Percentiles rank a stretch among this genome's conserved stretches.
phyloP scores from a whole-genome alignment of 202 grass and related monocot species.

The Elaeis oleifera region DNA sequence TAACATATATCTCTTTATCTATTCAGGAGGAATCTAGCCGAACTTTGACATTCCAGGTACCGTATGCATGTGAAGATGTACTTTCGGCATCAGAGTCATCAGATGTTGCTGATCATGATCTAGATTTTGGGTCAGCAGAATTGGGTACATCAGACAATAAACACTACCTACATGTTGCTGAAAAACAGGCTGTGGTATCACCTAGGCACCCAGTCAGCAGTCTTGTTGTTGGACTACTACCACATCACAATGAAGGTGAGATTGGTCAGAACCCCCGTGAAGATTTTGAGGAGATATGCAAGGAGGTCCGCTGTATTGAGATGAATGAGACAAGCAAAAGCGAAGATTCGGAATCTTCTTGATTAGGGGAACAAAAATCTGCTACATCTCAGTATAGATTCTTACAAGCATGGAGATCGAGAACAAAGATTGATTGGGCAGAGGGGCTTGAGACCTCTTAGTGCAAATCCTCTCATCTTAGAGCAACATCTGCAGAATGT shows the following conservation, averaged over 20 bases:
- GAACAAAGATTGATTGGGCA: constrained; percentile 17
- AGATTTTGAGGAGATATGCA: constrained; percentile 66
- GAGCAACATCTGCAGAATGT: constrained; percentile 87
- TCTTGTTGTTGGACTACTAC: constrained; percentile 40
- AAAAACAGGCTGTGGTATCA: constrained; percentile 31
- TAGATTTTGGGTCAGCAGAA: constrained; percentile 36
- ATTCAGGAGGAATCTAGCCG: constrained; percentile 47
- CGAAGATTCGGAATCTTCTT: constrained; percentile 24
- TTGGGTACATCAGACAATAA: constrained; percentile 16
- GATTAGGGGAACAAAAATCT: constrained; percentile 32
- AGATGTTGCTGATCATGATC: constrained; percentile 36
- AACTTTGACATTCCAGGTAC: constrained; percentile 50
- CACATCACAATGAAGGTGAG: constrained; percentile 32
- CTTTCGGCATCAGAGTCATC: constrained; percentile 43
- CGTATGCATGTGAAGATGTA: constrained; percentile 49
- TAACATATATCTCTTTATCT: constrained; percentile 14
- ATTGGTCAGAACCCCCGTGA: constrained; percentile 35
- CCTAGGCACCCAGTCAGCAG: constrained; percentile 38
- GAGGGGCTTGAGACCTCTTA: constrained; percentile 23
- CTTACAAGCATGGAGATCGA: constrained; percentile 14
- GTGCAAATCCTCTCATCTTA: constrained; percentile 45
- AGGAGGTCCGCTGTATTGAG: constrained; percentile 89
- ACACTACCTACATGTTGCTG: constrained; percentile 26
- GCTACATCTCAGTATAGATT: constrained; percentile 26
- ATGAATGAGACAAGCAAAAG: constrained; percentile 38